These are phyloP conservation scores for Aspergillus piperis DNA, from an alignment of 2,329 filamentous ascomycete species.

Conservation along the genomic window DNA sequence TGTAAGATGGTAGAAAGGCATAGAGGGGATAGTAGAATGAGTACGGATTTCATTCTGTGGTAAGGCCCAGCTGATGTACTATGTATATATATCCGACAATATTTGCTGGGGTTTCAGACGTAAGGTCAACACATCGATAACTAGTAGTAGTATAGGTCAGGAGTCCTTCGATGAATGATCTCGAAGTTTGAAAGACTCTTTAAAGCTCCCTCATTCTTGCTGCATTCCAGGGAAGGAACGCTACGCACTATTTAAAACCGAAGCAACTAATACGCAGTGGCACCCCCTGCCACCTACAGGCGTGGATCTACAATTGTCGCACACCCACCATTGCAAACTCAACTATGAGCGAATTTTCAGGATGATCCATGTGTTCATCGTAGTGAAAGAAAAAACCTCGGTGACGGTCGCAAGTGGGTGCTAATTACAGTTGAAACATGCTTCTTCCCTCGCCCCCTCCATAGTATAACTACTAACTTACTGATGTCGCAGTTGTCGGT, in stretches of 20 bases:
- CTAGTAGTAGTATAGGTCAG: too few relatives aligned
- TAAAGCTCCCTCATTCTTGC: too few relatives aligned
- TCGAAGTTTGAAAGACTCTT: too few relatives aligned
- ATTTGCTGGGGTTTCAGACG: background rate
- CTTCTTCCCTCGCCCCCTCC: too few relatives aligned
- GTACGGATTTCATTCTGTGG: background rate
- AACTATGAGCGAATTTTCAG: slow-evolving; percentile 6
- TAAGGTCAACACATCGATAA: background rate
- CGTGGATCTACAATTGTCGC: background rate
- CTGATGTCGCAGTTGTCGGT: background rate
- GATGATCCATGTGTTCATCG: background rate
- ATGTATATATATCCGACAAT: too few relatives aligned
- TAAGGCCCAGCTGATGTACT: background rate
- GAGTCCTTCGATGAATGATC: too few relatives aligned
- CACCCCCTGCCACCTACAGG: too few relatives aligned
- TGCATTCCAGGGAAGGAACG: too few relatives aligned
- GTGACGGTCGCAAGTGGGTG: background rate
- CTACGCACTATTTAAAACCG: too few relatives aligned
- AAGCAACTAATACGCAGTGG: too few relatives aligned
- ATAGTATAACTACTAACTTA: background rate
- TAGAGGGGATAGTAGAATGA: background rate
- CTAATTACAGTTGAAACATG: background rate
- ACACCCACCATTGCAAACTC: background rate
- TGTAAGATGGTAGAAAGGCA: background rate
- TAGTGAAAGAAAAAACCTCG: background rate